Base-by-base conservation (phyloP, 305 asterid species). In the Fraxinus velutina region DNA sequence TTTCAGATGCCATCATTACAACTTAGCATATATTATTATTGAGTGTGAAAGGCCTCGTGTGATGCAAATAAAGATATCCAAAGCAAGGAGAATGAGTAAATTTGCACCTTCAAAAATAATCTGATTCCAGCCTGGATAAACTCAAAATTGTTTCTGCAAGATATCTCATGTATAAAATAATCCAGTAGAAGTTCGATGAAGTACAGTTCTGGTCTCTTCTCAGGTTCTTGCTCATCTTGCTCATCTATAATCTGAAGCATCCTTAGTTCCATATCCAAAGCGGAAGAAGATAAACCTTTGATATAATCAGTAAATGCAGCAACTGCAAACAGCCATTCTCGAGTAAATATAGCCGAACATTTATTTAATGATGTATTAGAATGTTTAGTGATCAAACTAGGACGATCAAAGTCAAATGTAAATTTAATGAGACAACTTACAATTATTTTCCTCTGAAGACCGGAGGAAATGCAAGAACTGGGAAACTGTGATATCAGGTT, bases 241-340 rank as follows among this genome's bases (percentile, higher is more conserved):
- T 92, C 94, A 77, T 93, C 98, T 85, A 93, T 83, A 81, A 95
- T 88, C 90, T 92, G 97, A 85, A 93, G 98, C 88, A 95, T 89
- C 88, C 99, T 89, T 19, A 95, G 89, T 86, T 95, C 98, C 97
- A 93, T 89, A 82, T 95, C 98, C 92, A 95, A 81, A 21, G 88
- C 85, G 12, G 97, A 92, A 79, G 99, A 85, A 55, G 98, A 89
- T 86, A 95, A 87, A 66, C 90, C 90, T 85, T 95, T 92, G 71
- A 95, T 81, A 84, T 93, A 92, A 34, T 91, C 89, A 10, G 99
- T 95, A 86, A 92, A 93, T 34, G 92, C 89, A 21, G 92, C 84
- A 84, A 91, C 99, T 95, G 99, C 95, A 90, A 22, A 84, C 29
- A 82, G 47, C 39, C 77, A 80, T 17, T 66, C 78, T 71, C 32